A percentile compares a stretch with the other conserved stretches of the same genome.
Conservation (phyloP, 257 asterid genomes). For the Solanum phureja region DNA sequence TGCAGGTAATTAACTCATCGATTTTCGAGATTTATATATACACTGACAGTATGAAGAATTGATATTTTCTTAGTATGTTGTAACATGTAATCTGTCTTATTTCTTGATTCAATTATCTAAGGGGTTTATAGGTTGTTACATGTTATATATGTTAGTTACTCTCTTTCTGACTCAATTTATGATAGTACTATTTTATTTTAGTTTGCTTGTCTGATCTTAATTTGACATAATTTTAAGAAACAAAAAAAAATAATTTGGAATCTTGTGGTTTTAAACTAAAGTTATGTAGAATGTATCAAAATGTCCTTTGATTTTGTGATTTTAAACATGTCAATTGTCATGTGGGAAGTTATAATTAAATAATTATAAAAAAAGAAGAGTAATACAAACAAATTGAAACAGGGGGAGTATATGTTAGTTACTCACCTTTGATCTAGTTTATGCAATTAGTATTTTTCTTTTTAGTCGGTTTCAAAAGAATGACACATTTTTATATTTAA, state of each 20-base stretch:
- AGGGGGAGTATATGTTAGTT: background rate
- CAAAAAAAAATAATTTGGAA: fast-evolving
- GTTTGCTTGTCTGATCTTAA: background rate
- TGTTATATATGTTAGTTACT: background rate
- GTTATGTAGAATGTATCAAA: background rate
- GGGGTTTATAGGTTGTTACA: background rate
- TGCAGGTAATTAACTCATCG: conserved; percentile 15
- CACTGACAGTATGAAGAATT: background rate
- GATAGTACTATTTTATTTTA: background rate
- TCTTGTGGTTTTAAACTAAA: background rate
- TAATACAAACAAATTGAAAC: background rate
- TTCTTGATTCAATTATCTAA: background rate
- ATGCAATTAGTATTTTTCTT: background rate
- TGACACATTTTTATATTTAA: background rate
- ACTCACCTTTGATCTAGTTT: background rate
- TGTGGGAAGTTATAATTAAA: fast-evolving
- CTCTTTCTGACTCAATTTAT: background rate
- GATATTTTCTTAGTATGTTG: background rate
- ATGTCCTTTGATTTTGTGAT: background rate
- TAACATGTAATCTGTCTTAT: background rate
- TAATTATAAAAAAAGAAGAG: background rate
- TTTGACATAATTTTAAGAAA: background rate
- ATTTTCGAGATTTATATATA: background rate
- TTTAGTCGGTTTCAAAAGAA: background rate
- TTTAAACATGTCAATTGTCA: background rate